Evolutionary conservation across 768 basidiomycete genomes (phyloP).

Genomic region (Naganishia friedmannii): DNA sequence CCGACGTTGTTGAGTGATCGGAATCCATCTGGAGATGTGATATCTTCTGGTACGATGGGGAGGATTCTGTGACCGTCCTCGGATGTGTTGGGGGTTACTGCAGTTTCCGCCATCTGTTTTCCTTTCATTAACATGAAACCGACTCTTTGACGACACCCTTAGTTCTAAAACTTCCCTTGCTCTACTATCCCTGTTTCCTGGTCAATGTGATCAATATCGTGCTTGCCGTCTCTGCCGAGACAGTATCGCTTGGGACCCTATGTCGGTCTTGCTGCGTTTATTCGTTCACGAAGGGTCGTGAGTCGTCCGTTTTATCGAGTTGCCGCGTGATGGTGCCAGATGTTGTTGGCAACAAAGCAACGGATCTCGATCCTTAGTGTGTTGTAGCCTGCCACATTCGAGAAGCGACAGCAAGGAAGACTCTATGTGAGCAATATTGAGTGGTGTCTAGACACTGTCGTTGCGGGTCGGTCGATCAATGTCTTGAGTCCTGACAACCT

Average conservation of each 20-base stretch:
- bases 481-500: too few species aligned
- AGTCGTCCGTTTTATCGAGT: not conserved
- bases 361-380: not conserved
- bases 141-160: not conserved
- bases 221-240: not conserved
- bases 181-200: not conserved
- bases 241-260: not conserved
- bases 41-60: constrained; percentile 4
- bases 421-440: not conserved
- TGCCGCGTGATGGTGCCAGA: not conserved
- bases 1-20: not conserved
- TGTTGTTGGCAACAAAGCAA: not conserved
- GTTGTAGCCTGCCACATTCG: not conserved
- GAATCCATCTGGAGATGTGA: constrained; percentile 10
- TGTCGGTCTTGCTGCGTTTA: not conserved
- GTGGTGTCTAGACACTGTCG: not conserved
- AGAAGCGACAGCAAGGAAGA: not conserved
- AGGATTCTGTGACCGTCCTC: not conserved
- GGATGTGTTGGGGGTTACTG: not conserved
- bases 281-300: not conserved
- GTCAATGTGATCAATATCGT: not conserved
- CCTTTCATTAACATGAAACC: constrained; percentile 2
- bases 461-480: not conserved
- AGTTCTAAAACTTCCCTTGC: not conserved
- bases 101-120: constrained; percentile 17